A percentile compares a stretch with the other conserved stretches of the same genome.
These are phyloP conservation scores for Eucommia ulmoides DNA, from an alignment of 257 asterid species.

Conservation along the genomic window DNA sequence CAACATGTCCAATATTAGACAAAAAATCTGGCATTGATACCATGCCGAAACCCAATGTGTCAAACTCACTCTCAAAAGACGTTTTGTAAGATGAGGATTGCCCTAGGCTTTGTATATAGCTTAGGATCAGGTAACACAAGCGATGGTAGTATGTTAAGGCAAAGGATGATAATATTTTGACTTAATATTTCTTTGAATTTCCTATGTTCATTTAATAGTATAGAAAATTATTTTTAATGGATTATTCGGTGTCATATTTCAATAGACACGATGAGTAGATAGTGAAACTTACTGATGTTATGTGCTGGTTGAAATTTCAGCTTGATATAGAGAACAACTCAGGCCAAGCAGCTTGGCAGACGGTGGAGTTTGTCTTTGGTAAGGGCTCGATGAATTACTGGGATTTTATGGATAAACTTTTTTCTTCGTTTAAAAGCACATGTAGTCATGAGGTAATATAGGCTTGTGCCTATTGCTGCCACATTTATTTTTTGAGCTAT, in stretches of 20 bases:
- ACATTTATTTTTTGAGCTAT: too few relatives aligned
- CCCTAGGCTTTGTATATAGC: too few relatives aligned
- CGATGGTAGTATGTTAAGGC: too few relatives aligned
- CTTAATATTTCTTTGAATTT: background rate
- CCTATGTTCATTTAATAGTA: background rate
- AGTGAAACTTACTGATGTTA: conserved; percentile 11
- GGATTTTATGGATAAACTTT: background rate
- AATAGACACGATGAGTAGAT: conserved; percentile 2
- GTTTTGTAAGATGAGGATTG: too few relatives aligned
- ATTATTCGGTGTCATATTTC: conserved; percentile 4
- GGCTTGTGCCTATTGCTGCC: too few relatives aligned
- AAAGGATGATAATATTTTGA: background rate
- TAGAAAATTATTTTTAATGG: background rate
- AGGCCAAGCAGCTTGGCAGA: conserved; percentile 80
- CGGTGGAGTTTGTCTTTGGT: conserved; percentile 82
- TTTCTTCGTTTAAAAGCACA: background rate
- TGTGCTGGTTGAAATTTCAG: conserved; percentile 31
- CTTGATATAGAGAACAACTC: conserved; percentile 81
- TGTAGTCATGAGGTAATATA: too few relatives aligned
- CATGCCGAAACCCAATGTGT: too few relatives aligned
- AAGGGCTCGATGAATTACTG: conserved; percentile 20
- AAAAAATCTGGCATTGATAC: too few relatives aligned
- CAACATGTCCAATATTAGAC: too few relatives aligned
- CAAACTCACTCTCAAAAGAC: too few relatives aligned
- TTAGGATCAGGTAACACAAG: too few relatives aligned